Evolutionary conservation across 345 rosid species (phyloP), one percentile per base, ranked within the genome.

Genomic region (Euclidium syriacum): DNA sequence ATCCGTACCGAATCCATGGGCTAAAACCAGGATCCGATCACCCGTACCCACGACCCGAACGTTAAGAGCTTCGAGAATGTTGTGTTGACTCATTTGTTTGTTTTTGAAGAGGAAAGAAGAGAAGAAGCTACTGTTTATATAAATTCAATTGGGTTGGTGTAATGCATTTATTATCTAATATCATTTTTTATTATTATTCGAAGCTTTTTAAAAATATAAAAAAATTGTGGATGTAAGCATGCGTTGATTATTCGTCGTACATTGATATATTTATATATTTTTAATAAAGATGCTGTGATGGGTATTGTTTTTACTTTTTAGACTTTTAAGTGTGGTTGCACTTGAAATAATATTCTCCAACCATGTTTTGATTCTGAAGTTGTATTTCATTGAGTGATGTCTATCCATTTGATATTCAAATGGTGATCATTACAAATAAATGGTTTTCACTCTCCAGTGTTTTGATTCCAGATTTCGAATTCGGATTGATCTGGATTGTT

Each of bases 1-100:
- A 74, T 92, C 97, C 0, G 95, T 85, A 19, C 98, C 97, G 67
- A 85, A 63, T 7, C 98, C 95, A 39, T 92, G 98, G 6, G 90
- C 92, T 4, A 87, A 58, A 7, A 92, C 85, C 9, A 87, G 66
- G 73, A 79, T 39, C 73, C 62, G 77, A 10, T 85, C 86, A 30
- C 95, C 91, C 43, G 86, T 55, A 14, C 96, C 96, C 4, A 75
- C 74, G 1, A 81, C 80, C 1, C 86, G 83, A 23, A 80, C 96
- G 72, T 92, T 86, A 10, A 89, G 85, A 32, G 87, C 91, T 52
- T 87, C 86, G 4, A 88, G 29, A 17, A 91, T 72, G 56, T 30
- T 52, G 65, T 73, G 76, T 70, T 70, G 57, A 25, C 75, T 80
- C 95, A 84, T 85, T 30, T 20, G 4, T 41, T 61, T 41, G 20